These are phyloP conservation scores for Taphrina flavorubra DNA, from an alignment of 1,139 yeast species.

Conservation along the genomic window DNA sequence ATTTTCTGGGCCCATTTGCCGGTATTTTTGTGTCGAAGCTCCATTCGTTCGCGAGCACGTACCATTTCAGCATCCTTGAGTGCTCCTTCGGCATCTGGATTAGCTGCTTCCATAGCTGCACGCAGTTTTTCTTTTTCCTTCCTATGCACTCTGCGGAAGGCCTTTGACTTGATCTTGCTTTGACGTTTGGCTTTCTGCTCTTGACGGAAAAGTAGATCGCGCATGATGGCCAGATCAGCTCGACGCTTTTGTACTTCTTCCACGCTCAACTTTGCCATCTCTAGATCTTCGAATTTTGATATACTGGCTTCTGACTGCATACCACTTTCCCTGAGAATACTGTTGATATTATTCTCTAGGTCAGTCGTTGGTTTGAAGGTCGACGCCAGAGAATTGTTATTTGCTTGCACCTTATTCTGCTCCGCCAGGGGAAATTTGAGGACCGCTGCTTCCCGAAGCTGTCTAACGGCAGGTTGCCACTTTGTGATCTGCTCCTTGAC, in stretches of 20 bases:
- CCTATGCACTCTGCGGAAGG: slow-evolving; percentile 83
- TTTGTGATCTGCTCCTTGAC: slow-evolving; percentile 83
- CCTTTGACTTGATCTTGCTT: slow-evolving; percentile 91
- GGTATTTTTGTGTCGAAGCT: slow-evolving; percentile 83
- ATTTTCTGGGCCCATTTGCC: slow-evolving; percentile 89
- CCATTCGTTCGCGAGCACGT: slow-evolving; percentile 92
- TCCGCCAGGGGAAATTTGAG: slow-evolving; percentile 69
- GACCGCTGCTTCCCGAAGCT: slow-evolving; percentile 83
- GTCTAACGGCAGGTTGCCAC: slow-evolving; percentile 84
- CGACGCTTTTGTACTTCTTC: slow-evolving; percentile 82
- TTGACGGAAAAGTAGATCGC: slow-evolving; percentile 95
- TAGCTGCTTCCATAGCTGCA: slow-evolving; percentile 24
- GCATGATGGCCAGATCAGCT: slow-evolving; percentile 83
- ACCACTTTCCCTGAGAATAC: slow-evolving; percentile 67
- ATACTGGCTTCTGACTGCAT: slow-evolving; percentile 75
- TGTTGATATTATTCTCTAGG: slow-evolving; percentile 69
- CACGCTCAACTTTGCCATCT: slow-evolving; percentile 72
- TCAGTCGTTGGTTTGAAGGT: slow-evolving; percentile 64
- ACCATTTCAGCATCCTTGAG: slow-evolving; percentile 63
- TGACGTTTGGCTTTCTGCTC: slow-evolving; percentile 88
- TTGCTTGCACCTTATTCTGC: slow-evolving; percentile 53
- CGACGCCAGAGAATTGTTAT: slow-evolving; percentile 56
- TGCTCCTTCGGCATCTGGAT: slow-evolving; percentile 55
- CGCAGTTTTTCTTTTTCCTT: slow-evolving; percentile 72
- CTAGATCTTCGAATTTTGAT: slow-evolving; percentile 84